Base-by-base conservation (phyloP, 2,329 filamentous ascomycete species). In the Scorias spongiosa region DNA sequence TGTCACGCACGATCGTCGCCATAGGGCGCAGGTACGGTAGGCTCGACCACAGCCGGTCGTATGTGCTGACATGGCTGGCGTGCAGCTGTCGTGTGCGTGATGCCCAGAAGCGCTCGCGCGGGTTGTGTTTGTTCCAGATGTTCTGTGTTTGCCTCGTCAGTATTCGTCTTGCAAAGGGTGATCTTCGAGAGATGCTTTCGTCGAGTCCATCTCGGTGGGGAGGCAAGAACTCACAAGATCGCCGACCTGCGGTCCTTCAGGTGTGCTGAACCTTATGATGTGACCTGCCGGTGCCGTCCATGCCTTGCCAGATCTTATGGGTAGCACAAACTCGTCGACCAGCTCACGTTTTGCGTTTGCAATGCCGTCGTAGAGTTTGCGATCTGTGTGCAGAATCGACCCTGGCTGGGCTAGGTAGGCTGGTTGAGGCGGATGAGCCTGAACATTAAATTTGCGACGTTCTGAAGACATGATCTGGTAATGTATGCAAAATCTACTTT, bases 81-180 rank as follows among this genome's bases (percentile, higher is more conserved):
- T 93, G 82, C 14, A 93, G 71, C 59, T 93, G 84, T 46, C 80
- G 73, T 10, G 84, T 91, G 32, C 85, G 74, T 1, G 76, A 70
- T 1, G 85, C 84, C 85, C 84, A 93, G 66, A 93, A 85, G 37
- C 78, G 72, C 59, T 93, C 85, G 11, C 83, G 75, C 0, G 84
- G 81, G 60, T 91, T 87, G 49, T 78, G 66, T 5, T 71, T 69
- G 53, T 81, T 84, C 82, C 83, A 93, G 53, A 91, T 72, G 60
- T 93, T 93, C 32, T 36, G 32, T 9, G 32, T 26, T 26, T 26
- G 20, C 20, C 4, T 26, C 20, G 20, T 26, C 20, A 26, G 20
- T 26, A 26, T 26, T n/a, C n/a, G n/a, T n/a, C n/a, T n/a, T n/a
- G n/a, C n/a, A n/a, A n/a, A n/a, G n/a, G n/a, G n/a, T n/a, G n/a